Evolutionary conservation across 306 rosid species (phyloP).

Genomic region (Cucumis hystrix): DNA sequence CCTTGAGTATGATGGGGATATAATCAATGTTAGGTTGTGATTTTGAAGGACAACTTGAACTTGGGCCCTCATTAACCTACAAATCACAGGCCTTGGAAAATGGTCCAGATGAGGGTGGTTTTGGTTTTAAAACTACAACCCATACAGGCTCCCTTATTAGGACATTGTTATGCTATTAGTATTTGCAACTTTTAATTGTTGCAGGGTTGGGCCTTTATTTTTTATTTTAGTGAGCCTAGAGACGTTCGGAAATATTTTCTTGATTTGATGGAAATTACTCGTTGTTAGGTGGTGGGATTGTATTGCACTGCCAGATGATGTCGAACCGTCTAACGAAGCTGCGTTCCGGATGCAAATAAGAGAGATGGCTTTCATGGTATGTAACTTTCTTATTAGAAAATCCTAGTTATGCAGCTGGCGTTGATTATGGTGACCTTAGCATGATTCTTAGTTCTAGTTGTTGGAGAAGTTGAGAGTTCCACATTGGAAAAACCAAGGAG

Average conservation of each 20-base stretch:
- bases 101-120: not conserved
- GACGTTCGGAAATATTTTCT: not conserved
- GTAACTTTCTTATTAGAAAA: not conserved
- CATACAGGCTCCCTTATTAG: not conserved
- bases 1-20: not conserved
- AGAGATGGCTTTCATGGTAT: conserved; percentile 71
- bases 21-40: not conserved
- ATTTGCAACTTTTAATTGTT: not conserved
- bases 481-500: too few relatives aligned
- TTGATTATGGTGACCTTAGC: not conserved
- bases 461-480: too few relatives aligned
- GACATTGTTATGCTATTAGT: not conserved
- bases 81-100: not conserved
- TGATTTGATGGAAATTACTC: conserved; percentile 7
- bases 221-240: not conserved
- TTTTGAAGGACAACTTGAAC: not conserved
- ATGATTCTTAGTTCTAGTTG: not conserved
- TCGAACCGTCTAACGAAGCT: conserved; percentile 59
- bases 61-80: not conserved
- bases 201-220: not conserved
- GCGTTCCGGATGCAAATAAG: conserved; percentile 68
- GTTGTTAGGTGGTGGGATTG: conserved; percentile 96
- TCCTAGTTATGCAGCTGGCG: not conserved
- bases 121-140: not conserved
- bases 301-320: conserved; percentile 74